Percentiles rank a stretch among this genome's conserved stretches.
phyloP scores from a whole-genome alignment of 352 stramenopile species.

The Pythium rhizo-oryzae region DNA sequence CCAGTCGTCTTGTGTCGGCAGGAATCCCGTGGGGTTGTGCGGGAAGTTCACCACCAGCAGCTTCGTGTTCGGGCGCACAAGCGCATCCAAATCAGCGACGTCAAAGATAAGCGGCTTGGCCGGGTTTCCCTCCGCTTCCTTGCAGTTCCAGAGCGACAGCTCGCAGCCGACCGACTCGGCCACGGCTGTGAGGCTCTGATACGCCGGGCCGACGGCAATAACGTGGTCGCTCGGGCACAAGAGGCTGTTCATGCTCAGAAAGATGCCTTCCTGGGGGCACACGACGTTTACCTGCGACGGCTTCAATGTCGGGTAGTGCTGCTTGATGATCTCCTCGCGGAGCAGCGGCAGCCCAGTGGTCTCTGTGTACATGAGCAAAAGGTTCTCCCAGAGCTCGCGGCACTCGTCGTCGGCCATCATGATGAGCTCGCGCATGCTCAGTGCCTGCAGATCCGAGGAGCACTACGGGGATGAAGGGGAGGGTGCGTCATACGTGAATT shows the following conservation, averaged over 20 bases:
- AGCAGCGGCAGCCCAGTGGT: slow-evolving; percentile 40
- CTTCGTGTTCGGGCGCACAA: slow-evolving; percentile 55
- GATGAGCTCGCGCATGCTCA: slow-evolving; percentile 43
- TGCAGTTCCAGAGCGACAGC: slow-evolving; percentile 41
- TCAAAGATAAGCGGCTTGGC: slow-evolving; percentile 35
- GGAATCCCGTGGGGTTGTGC: slow-evolving; percentile 69
- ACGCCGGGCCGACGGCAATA: slow-evolving; percentile 46
- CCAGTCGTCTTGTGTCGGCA: slow-evolving; percentile 43
- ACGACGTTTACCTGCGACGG: slow-evolving; percentile 41
- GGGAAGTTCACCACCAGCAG: slow-evolving; percentile 77
- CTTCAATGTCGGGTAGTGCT: slow-evolving; percentile 34
- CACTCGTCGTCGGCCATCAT: slow-evolving; percentile 45
- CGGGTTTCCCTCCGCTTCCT: slow-evolving; percentile 17
- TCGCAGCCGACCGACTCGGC: slow-evolving; percentile 42
- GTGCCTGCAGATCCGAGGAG: slow-evolving; percentile 42
- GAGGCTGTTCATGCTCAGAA: slow-evolving; percentile 49
- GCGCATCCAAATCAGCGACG: slow-evolving; percentile 38
- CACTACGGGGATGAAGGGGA: slow-evolving; percentile 25
- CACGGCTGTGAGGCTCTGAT: slow-evolving; percentile 53
- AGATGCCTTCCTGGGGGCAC: slow-evolving; percentile 66
- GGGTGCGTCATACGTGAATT: too few species aligned
- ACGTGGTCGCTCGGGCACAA: slow-evolving; percentile 53
- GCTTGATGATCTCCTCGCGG: slow-evolving; percentile 41
- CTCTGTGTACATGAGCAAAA: slow-evolving; percentile 51
- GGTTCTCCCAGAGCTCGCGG: slow-evolving; percentile 42